Base-by-base conservation (phyloP, 306 rosid genomes). In the Cicer pinnatifidum region DNA sequence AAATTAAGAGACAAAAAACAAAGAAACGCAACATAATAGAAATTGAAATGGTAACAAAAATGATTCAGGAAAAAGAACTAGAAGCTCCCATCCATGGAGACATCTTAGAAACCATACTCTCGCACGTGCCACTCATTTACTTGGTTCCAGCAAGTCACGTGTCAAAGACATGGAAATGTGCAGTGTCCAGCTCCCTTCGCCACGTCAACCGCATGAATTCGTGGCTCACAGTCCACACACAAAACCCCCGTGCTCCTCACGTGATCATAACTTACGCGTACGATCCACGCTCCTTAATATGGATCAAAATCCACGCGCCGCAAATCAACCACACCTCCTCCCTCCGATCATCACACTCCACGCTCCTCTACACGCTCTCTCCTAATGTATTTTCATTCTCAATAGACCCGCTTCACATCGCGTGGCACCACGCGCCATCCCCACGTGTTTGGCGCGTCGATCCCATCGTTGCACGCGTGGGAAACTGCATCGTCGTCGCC, bases 161-260 rank as follows among this genome's bases (percentile, higher is more conserved):
- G 51, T 89, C 93, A 13, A 76, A 62, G 5, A 10, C 84, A 1
- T 92, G 96, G 97, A 74, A 72, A 5, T 48, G 13, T 13, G 87
- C 92, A 1, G 87, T 88, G 2, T 84, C 75, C 1, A 77, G 83
- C 65, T 88, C 96, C 28, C 85, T 92, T 79, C 79, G 80, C 11
- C 84, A 78, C 73, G 13, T 54, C 38, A 85, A 81, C 69, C 67
- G 75, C 10, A 6, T 28, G 67, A 88, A 85, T 58, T 93, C 96
- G 0, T 92, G 96, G 96, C 89, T 92, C 83, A 56, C 59, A 7
- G 81, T 89, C 20, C 85, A 82, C 71, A 17, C 75, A 8, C 97
- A 89, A 75, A 48, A 57, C 51, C 73, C 35, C 12, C 80, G 83
- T 58, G 23, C 73, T 1, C 85, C 87, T 7, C 83, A 85, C 83